Evolutionary conservation across 2,329 filamentous ascomycete species (phyloP), one percentile per base, ranked within the genome.

Genomic region (Elsinoe australis): DNA sequence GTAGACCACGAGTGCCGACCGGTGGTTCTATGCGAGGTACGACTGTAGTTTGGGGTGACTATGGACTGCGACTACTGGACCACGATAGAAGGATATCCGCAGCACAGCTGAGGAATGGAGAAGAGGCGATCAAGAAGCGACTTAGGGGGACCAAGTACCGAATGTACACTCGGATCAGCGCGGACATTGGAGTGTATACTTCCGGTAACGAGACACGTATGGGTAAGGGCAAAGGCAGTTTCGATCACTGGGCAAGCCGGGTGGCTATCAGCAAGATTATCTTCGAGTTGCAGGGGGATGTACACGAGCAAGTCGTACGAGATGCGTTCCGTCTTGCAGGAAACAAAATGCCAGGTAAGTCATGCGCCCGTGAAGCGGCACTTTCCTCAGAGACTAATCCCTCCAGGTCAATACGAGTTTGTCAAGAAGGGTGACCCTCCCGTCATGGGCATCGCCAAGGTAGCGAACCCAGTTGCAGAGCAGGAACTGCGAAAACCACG

Each of bases 201-300:
- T 92, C 84, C 65, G 92, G 92, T 50, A 98, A 96, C 61, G 92
- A 98, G 71, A 84, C 87, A 66, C 84, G 92, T 78, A 98, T 98
- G 94, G 92, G 92, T 66, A 98, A 96, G 70, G 92, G 92, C 69
- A 98, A 98, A 67, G 92, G 92, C 58, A 85, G 83, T 53, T 96
- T 98, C 63, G 92, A 98, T 65, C 87, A 94, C 63, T 98, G 92
- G 92, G 88, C 90, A 3, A 80, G 85, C 17, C 81, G 90, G 67
- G 82, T 96, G 56, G 81, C 87, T 6, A 87, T 96, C 45, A 95
- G 85, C 68, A 86, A 92, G 65, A 80, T 98, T 41, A 73, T 95
- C 15, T 94, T 98, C 57, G 92, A 98, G 69, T 70, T 98, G 56
- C 88, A 87, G 67, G 92, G 92, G 36, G 79, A 88, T 58, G 63